Evolutionary conservation across 805 yeast species (phyloP), one percentile per base, ranked within the genome.

Genomic region (Kazachstania psychrophila): DNA sequence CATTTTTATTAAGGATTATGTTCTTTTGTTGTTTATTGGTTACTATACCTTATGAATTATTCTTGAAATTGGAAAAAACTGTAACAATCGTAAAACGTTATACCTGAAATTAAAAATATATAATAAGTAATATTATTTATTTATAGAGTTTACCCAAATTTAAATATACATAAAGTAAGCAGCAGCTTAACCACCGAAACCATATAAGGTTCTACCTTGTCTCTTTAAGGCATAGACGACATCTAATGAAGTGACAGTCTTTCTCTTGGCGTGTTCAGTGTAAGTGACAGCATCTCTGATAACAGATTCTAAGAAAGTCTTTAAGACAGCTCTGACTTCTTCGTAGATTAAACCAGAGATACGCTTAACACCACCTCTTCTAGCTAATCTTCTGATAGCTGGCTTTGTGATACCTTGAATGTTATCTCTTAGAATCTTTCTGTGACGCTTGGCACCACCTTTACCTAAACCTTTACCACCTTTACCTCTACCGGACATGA

Each of bases 371-470:
- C 32, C 32, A 18, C 32, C 32, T 29, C 32, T 29, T 29, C 32
- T 29, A 18, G 32, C 32, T 29, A 29, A 29, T 29, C 32, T 29
- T 29, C 32, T 29, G n/a, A 29, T 29, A 29, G 32, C 12, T 10
- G 97, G 97, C 79, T 88, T 89, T 47, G 96, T 88, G 66, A 88
- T 88, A 76, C 97, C 97, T 73, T 87, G 96, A 56, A 89, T 88
- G 88, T 88, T 89, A 70, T 89, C 97, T 77, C 96, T 87, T 52
- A 87, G 76, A 70, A 89, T 84, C 84, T 87, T 87, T 79, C 96
- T 85, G 87, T 88, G 97, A 72, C 97, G 87, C 80, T 88, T 88
- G 61, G 97, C 97, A 75, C 97, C 97, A 72, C 96, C 96, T 75
- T 89, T 89, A 64, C 97, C 97, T 60, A 89, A 78, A 73, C 97